Base-by-base conservation (phyloP, 2,329 filamentous ascomycete genomes). In the Trichoderma afroharzianum region DNA sequence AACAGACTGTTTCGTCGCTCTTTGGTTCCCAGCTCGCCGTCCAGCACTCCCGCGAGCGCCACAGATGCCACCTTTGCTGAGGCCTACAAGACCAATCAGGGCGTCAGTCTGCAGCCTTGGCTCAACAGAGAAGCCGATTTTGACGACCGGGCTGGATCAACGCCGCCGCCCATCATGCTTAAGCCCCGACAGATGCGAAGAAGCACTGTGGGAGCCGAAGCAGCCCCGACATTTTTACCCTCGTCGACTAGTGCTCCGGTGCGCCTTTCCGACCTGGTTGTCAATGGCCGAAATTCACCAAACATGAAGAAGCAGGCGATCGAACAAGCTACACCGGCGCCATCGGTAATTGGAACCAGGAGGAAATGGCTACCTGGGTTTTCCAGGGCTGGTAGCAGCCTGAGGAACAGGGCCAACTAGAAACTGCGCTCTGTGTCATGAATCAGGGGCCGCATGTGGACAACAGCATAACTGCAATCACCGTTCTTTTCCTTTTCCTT, bases 91-190 rank as follows among this genome's bases (percentile, higher is more conserved):
- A 75, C 72, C 50, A 69, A 74, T 7, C 68, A 75, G 0, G 67
- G 67, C 21, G 43, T 53, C 14, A 55, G 58, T 21, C 84, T 82
- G 43, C 84, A 80, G 9, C 84, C 80, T 9, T 85, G 80, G 81
- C 78, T 78, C 7, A 80, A 78, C 67, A 79, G 82, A 18, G 78
- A 74, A 0, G 71, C 74, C 0, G 83, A 84, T 1, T 84, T 86
- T 3, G 84, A 86, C 4, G 85, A 86, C 11, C 77, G 82, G 4
- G 77, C 80, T 1, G 84, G 87, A 33, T 85, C 86, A 0, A 89
- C 87, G 8, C 87, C 87, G 3, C 87, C 87, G 5, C 87, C 87
- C 2, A 89, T 89, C 64, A 78, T 85, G 80, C 82, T 87, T 18
- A 86, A 84, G 64, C 80, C 77, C 26, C 80, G 80, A 6, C 78